Conservation (phyloP, 1,139 yeast species). For the Lodderomyces beijingensis region DNA sequence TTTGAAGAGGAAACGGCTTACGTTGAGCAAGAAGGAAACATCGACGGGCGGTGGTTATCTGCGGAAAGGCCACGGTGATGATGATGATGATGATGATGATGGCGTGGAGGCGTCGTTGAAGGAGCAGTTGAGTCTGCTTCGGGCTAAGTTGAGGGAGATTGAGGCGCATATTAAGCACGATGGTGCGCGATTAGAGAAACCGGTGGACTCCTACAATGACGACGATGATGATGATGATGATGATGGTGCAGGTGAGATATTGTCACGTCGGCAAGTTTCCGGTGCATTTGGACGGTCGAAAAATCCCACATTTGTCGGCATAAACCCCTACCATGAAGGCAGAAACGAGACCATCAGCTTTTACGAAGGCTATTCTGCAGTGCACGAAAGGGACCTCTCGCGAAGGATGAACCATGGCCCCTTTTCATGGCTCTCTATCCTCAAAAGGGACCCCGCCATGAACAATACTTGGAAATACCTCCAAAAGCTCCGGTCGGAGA, state of each 20-base stretch:
- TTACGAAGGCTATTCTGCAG: constrained; percentile 27
- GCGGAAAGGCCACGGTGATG: neutral
- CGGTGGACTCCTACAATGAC: too few relatives aligned
- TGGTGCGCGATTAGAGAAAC: too few relatives aligned
- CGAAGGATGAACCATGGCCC: constrained; percentile 35
- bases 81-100: neutral
- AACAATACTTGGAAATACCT: constrained; percentile 15
- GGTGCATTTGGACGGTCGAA: constrained; percentile 3
- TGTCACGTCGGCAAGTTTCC: too few relatives aligned
- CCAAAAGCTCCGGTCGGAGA: constrained; percentile 1
- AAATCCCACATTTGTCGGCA: constrained; percentile 19
- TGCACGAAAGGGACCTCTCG: constrained; percentile 19
- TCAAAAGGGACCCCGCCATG: constrained; percentile 31
- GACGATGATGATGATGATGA: neutral
- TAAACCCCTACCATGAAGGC: constrained; percentile 23
- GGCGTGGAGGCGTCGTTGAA: neutral
- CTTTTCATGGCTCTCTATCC: constrained; percentile 36
- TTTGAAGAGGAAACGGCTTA: neutral
- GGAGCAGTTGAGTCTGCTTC: constrained; percentile 4
- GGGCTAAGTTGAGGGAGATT: constrained; percentile 8
- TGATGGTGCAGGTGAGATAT: neutral
- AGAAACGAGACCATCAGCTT: constrained; percentile 25
- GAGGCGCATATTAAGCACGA: constrained; percentile 3
- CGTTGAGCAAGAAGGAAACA: neutral
- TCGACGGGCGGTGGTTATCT: neutral